Conservation (phyloP, 441 rosid genomes). For the Oxalis stricta region DNA sequence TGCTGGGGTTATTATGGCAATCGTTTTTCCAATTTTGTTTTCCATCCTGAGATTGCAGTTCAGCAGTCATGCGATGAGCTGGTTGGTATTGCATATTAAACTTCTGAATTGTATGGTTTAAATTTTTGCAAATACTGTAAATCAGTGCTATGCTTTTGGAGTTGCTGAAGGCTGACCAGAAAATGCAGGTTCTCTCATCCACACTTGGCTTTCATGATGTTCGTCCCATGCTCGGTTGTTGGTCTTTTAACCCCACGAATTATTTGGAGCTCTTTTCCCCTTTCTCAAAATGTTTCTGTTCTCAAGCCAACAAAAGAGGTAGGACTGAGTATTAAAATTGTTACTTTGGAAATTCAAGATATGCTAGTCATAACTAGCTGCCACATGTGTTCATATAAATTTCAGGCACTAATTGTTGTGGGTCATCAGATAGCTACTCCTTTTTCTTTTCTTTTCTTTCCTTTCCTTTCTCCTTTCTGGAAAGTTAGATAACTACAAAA, state of each 20-base stretch:
- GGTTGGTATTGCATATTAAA: conserved; percentile 35
- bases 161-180: not conserved
- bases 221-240: conserved; percentile 66
- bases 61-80: conserved; percentile 73
- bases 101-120: not conserved
- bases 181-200: conserved; percentile 91
- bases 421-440: no score
- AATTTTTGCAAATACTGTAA: not conserved
- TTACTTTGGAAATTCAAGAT: not conserved
- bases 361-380: not conserved
- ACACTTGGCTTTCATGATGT: conserved; percentile 76
- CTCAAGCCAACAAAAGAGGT: conserved; percentile 65
- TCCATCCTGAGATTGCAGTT: conserved; percentile 59
- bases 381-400: no score
- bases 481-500: no score
- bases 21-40: conserved; percentile 55
- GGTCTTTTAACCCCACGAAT: conserved; percentile 72
- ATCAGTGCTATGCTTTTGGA: conserved; percentile 1
- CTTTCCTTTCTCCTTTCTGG: no score
- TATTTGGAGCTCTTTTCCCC: conserved; percentile 43
- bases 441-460: no score
- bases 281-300: conserved; percentile 44
- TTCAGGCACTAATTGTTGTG: no score
- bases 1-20: conserved; percentile 53
- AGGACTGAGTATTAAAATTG: conserved; percentile 2